Base-by-base conservation (phyloP, 352 stramenopile species). In the Phytopythium chamaehyphon region DNA sequence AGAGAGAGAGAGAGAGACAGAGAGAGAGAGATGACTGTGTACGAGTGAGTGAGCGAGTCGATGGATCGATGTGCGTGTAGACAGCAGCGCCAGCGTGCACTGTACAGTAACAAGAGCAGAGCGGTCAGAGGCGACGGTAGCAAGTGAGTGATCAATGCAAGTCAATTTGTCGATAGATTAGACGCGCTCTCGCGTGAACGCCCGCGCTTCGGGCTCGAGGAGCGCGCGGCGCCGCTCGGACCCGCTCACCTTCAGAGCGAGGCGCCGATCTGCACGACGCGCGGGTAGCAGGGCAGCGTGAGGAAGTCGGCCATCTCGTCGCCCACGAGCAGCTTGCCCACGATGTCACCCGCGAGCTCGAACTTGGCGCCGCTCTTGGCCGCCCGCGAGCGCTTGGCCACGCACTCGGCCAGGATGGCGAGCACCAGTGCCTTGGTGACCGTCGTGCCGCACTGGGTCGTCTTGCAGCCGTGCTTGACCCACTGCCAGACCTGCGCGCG, bases 401-500 rank as follows among this genome's bases (percentile, higher is more conserved):
- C 75, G 49, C 76, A 87, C 47, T 88, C 64, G 43, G 71, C 62
- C 31, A 93, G 54, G 43, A 90, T 89, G 28, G 71, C 58, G 23
- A 77, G 62, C 45, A 93, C 76, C 40, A 83, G 61, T 28, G 45
- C 47, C 61, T 93, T 93, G 42, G 79, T 90, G 46, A 93, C 65
- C 4, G 47, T 59, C 64, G 76, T 79, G 43, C 75, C 77, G 43
- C 43, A 49, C 28, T 93, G 76, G 5, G 77, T 73, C 9, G 78
- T 88, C 68, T 82, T 84, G 45, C 70, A 73, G 35, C 57, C 59
- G 57, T 94, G 83, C 31, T 68, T 81, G 21, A 89, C 73, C 90
- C 90, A 98, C 68, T 97, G 88, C 93, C 90, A 98, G 59, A 98
- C 93, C 59, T 98, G 93, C 15, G 87, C 89, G 47, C 93, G 83